Percentiles rank a stretch among this genome's conserved stretches.
Evolutionary conservation across 2,329 filamentous ascomycete genomes (phyloP).

Genomic region (Fonsecaea pugnacius): DNA sequence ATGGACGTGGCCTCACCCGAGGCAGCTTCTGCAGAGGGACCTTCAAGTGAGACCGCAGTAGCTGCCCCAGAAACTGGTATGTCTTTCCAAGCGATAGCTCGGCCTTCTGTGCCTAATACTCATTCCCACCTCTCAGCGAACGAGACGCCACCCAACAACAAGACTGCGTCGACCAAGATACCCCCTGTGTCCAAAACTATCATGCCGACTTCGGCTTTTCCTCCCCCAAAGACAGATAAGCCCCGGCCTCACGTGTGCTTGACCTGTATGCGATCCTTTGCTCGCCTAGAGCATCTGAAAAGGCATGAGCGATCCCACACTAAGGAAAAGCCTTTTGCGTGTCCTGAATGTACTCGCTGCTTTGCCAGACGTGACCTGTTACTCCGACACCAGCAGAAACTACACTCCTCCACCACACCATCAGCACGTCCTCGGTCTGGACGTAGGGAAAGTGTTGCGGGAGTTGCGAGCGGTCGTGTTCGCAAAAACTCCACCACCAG

Average conservation of each 20-base stretch:
- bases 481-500: slow-evolving; percentile 88
- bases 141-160: slow-evolving; percentile 25
- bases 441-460: slow-evolving; percentile 82
- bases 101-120: background rate
- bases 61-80: slow-evolving; percentile 20
- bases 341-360: slow-evolving; percentile 89
- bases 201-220: slow-evolving; percentile 41
- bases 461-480: slow-evolving; percentile 71
- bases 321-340: slow-evolving; percentile 98
- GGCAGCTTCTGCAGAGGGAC: slow-evolving; percentile 10
- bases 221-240: slow-evolving; percentile 94
- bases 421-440: slow-evolving; percentile 80
- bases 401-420: slow-evolving; percentile 89
- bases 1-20: slow-evolving; percentile 18
- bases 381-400: slow-evolving; percentile 94
- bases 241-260: slow-evolving; percentile 91
- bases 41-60: slow-evolving; percentile 15
- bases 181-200: slow-evolving; percentile 13
- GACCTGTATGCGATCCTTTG: slow-evolving; percentile 90
- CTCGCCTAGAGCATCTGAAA: slow-evolving; percentile 93
- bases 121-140: slow-evolving; percentile 17
- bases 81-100: slow-evolving; percentile 9
- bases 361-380: slow-evolving; percentile 92
- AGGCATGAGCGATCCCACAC: slow-evolving; percentile 97
- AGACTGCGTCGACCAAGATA: slow-evolving; percentile 21